Evolutionary conservation across 768 basidiomycete genomes (phyloP).

Genomic region (Tubosaeta sp.): DNA sequence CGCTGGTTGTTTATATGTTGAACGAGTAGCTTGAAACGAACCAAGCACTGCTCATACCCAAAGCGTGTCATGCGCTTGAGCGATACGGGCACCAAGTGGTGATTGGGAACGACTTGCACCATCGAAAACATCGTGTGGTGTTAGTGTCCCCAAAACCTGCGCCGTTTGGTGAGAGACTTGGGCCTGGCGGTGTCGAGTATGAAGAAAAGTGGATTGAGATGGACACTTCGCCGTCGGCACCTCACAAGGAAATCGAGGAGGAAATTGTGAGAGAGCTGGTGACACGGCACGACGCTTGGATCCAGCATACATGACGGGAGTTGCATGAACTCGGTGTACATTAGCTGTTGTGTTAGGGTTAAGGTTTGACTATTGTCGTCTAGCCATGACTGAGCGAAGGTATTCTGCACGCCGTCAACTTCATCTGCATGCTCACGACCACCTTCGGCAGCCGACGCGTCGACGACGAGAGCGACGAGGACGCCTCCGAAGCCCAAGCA

Average conservation of each 20-base stretch:
- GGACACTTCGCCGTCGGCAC: conserved; percentile 34
- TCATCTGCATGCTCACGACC: conserved; percentile 4
- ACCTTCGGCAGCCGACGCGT: not conserved
- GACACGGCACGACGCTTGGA: conserved; percentile 70
- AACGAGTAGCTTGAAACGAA: conserved; percentile 86
- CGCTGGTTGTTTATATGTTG: conserved; percentile 5
- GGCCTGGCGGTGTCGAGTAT: conserved; percentile 34
- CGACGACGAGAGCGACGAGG: conserved; percentile 25
- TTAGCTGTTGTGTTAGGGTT: conserved; percentile 6
- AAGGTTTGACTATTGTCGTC: conserved; percentile 8
- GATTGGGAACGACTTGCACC: conserved; percentile 92
- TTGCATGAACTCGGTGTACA: not conserved
- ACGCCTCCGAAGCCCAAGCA: conserved; percentile 64
- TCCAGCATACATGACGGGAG: conserved; percentile 22
- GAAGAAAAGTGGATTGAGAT: conserved; percentile 65
- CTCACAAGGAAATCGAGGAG: conserved; percentile 84
- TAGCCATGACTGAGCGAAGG: conserved; percentile 10
- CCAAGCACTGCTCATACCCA: conserved; percentile 74
- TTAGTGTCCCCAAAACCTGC: conserved; percentile 61
- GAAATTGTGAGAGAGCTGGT: conserved; percentile 80
- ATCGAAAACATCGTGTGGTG: conserved; percentile 88
- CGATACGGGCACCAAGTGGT: conserved; percentile 97
- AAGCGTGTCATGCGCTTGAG: conserved; percentile 81
- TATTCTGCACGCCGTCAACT: conserved; percentile 3
- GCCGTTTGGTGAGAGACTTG: conserved; percentile 6